phyloP scores from a whole-genome alignment of 345 rosid species.

The Salix arbutifolia region DNA sequence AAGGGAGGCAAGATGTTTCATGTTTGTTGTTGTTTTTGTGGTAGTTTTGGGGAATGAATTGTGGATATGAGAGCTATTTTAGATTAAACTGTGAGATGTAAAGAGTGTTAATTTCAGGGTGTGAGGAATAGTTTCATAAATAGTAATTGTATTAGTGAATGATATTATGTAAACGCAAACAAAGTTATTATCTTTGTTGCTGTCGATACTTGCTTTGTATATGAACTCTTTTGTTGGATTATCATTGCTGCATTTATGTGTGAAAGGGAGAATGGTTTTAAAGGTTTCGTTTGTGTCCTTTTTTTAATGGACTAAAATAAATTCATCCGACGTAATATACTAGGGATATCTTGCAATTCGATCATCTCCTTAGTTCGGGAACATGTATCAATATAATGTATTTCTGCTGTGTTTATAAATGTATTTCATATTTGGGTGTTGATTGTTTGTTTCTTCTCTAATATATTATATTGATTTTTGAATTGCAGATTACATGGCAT shows the following conservation, averaged over 20 bases:
- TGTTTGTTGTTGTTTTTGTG: background rate
- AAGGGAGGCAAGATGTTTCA: background rate
- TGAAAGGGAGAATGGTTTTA: background rate
- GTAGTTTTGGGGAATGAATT: background rate
- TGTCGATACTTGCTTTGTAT: background rate
- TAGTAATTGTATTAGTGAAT: background rate
- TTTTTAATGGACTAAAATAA: slow-evolving; percentile 35
- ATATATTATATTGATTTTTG: no score
- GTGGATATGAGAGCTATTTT: background rate
- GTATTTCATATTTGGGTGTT: no score
- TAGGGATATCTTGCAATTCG: no score
- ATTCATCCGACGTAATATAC: no score
- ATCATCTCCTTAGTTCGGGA: no score
- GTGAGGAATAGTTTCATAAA: background rate
- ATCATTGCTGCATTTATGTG: background rate
- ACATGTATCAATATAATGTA: no score
- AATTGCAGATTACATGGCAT: no score
- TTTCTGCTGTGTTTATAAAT: no score
- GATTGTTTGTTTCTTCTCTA: no score
- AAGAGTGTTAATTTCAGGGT: background rate
- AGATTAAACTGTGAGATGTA: background rate
- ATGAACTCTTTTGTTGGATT: background rate
- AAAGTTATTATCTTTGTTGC: background rate
- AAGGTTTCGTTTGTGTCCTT: slow-evolving; percentile 13
- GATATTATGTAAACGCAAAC: background rate